A percentile compares a stretch with the other conserved stretches of the same genome.
These are phyloP conservation scores for Lagenaria siceraria DNA, from an alignment of 306 rosid species.

Conservation along the genomic window DNA sequence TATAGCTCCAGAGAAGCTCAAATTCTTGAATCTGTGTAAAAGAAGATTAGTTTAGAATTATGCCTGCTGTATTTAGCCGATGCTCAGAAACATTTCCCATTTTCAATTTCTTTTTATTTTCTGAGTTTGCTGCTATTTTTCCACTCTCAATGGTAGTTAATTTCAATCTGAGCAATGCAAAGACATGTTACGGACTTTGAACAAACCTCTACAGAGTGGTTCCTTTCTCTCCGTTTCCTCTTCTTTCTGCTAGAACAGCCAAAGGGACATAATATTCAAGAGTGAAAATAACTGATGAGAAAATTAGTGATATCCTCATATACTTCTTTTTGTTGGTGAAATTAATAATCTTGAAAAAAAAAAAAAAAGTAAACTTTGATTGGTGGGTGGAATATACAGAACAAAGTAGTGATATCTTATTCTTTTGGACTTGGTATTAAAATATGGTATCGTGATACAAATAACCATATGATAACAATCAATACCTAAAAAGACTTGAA, in stretches of 20 bases:
- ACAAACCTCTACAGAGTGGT: not conserved
- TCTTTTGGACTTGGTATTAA: not conserved
- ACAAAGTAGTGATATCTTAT: not conserved
- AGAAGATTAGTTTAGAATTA: not conserved
- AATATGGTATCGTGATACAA: not conserved
- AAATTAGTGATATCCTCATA: not conserved
- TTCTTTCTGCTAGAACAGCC: not conserved
- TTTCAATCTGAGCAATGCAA: not conserved
- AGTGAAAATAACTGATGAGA: not conserved
- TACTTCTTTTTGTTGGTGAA: not conserved
- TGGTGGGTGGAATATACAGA: not conserved
- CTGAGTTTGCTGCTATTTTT: not conserved
- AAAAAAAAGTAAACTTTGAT: not conserved
- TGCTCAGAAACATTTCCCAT: conserved; percentile 4
- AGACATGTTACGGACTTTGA: not conserved
- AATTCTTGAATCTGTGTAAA: conserved; percentile 3
- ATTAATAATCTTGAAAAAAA: not conserved
- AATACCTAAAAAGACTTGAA: not conserved
- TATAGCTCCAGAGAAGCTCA: not conserved
- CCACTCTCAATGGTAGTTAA: not conserved
- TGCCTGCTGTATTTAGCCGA: conserved; percentile 1
- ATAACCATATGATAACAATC: not conserved
- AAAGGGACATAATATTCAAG: not conserved
- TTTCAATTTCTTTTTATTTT: not conserved
- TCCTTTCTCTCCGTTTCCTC: not conserved